These are phyloP conservation scores for Suillus luteus DNA, from an alignment of 768 basidiomycete genomes.

Conservation along the genomic window DNA sequence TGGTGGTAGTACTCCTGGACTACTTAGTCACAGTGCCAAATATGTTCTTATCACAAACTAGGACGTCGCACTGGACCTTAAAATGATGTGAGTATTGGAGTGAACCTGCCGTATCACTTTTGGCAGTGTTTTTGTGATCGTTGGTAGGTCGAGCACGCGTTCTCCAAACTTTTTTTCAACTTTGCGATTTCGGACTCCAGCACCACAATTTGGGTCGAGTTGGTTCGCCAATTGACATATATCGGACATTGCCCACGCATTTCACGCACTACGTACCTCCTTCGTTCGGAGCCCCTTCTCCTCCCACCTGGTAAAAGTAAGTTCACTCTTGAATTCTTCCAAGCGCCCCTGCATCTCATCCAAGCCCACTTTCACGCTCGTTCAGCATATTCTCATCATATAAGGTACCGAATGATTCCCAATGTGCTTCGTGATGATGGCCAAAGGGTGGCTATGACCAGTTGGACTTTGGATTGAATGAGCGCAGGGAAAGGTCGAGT, in stretches of 20 bases:
- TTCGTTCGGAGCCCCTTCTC: conserved; percentile 91
- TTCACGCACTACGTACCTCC: conserved; percentile 54
- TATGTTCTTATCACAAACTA: too few relatives aligned
- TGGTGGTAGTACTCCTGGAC: too few relatives aligned
- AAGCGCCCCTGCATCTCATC: conserved; percentile 76
- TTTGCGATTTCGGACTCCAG: conserved; percentile 82
- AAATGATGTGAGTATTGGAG: too few relatives aligned
- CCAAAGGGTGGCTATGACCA: too few relatives aligned
- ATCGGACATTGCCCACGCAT: conserved; percentile 8
- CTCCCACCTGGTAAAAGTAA: conserved; percentile 80
- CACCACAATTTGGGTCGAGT: conserved; percentile 62
- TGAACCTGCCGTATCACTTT: conserved; percentile 75
- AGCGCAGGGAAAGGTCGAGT: too few relatives aligned
- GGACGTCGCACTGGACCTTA: too few relatives aligned
- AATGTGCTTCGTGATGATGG: too few relatives aligned
- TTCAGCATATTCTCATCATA: conserved; percentile 61
- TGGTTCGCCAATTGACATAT: conserved; percentile 50
- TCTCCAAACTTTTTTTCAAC: conserved; percentile 72
- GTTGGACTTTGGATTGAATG: too few relatives aligned
- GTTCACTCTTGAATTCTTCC: conserved; percentile 77
- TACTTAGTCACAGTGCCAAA: too few relatives aligned
- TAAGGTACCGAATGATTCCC: too few relatives aligned
- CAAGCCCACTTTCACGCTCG: conserved; percentile 81
- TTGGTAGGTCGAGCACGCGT: conserved; percentile 70
- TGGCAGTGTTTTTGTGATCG: conserved; percentile 85